phyloP scores from a whole-genome alignment of 2,329 filamentous ascomycete genomes.

The Pseudogymnoascus sp. region DNA sequence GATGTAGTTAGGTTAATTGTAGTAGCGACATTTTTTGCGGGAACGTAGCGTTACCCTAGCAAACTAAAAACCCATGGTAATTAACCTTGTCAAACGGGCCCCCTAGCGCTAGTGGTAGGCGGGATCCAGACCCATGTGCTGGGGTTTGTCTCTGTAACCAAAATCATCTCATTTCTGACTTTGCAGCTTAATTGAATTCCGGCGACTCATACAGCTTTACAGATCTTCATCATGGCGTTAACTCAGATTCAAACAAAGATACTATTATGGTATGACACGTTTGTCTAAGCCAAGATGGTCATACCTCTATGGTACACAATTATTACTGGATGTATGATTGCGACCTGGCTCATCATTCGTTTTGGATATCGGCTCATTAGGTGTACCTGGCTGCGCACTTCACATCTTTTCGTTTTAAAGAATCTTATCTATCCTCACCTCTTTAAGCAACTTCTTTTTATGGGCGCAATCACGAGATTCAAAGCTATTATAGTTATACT shows the following conservation, averaged over 20 bases:
- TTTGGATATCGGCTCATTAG: slow-evolving; percentile 9
- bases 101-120: neutral
- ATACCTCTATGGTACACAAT: slow-evolving; percentile 12
- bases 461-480: slow-evolving; percentile 11
- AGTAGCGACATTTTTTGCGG: neutral
- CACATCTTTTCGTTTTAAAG: slow-evolving; percentile 11
- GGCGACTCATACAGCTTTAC: neutral
- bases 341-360: slow-evolving; percentile 10
- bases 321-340: slow-evolving; percentile 12
- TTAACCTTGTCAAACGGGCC: neutral
- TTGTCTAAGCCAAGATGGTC: slow-evolving; percentile 2
- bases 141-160: neutral
- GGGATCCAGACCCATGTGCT: neutral
- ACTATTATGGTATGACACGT: slow-evolving; percentile 8
- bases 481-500: slow-evolving; percentile 7
- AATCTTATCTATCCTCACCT: slow-evolving; percentile 13
- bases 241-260: slow-evolving; percentile 5
- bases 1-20: neutral
- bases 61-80: neutral
- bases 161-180: neutral
- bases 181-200: neutral
- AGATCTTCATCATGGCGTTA: slow-evolving; percentile 9
- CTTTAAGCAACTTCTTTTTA: slow-evolving; percentile 12
- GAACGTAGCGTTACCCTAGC: neutral
- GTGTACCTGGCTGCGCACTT: slow-evolving; percentile 8